Conservation (phyloP, 2,329 filamentous ascomycete species). For the Huntiella savannae region DNA sequence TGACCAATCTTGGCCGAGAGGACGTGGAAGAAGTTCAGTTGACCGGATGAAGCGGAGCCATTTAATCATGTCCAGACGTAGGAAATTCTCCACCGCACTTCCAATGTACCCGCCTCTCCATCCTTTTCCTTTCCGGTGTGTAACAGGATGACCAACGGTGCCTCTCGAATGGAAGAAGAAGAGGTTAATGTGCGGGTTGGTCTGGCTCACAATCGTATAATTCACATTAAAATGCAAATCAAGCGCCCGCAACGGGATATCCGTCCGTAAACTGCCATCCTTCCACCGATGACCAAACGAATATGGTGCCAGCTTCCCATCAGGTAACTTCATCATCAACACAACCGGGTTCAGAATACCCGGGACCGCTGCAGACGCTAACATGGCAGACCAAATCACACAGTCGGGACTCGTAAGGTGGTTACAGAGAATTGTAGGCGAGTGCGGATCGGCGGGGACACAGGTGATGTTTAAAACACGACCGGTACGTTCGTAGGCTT, state of each 20-base stretch:
- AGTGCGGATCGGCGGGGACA: slow-evolving; percentile 88
- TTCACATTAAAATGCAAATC: slow-evolving; percentile 98
- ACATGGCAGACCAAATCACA: slow-evolving; percentile 91
- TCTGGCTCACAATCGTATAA: slow-evolving; percentile 74
- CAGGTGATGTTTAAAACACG: slow-evolving; percentile 91
- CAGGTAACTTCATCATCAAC: slow-evolving; percentile 67
- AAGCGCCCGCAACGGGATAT: slow-evolving; percentile 83
- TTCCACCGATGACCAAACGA: slow-evolving; percentile 99
- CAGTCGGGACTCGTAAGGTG: slow-evolving; percentile 91
- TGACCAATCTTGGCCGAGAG: slow-evolving; percentile 87
- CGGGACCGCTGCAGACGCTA: slow-evolving; percentile 87
- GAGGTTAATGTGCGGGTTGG: slow-evolving; percentile 94
- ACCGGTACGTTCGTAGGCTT: slow-evolving; percentile 85
- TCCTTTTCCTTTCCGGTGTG: slow-evolving; percentile 76
- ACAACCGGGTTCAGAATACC: slow-evolving; percentile 92
- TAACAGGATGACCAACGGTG: slow-evolving; percentile 79
- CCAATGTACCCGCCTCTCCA: slow-evolving; percentile 94
- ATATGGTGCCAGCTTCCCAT: slow-evolving; percentile 67
- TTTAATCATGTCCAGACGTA: slow-evolving; percentile 92
- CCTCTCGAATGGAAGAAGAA: slow-evolving; percentile 97
- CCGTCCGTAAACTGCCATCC: slow-evolving; percentile 80
- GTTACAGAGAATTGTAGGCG: slow-evolving; percentile 78
- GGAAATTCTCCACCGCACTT: slow-evolving; percentile 77
- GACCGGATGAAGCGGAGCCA: slow-evolving; percentile 92
- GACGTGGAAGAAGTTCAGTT: slow-evolving; percentile 75